Percentiles rank a stretch among this genome's conserved stretches.
phyloP scores from a whole-genome alignment of 1,284 basidiomycete species.

The Malassezia globosa region DNA sequence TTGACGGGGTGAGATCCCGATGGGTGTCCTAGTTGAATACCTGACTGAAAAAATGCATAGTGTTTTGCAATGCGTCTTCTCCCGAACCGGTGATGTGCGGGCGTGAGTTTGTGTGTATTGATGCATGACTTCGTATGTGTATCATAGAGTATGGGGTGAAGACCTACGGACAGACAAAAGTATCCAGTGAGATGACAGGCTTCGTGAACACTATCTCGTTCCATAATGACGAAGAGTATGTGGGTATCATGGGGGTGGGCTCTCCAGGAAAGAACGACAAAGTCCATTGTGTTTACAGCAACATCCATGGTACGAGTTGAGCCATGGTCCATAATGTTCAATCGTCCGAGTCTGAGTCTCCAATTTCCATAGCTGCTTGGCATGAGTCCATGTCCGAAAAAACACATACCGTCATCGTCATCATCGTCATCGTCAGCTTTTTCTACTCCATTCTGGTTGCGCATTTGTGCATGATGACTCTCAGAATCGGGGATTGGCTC shows the following conservation, averaged over 20 bases:
- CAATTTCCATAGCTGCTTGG: conserved; percentile 63
- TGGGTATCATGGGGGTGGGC: no score
- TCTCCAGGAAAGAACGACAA: no score
- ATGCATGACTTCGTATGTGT: neutral
- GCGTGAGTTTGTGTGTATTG: neutral
- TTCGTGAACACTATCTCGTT: no score
- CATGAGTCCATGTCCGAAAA: neutral
- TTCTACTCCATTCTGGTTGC: neutral
- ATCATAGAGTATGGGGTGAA: neutral
- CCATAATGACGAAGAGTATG: no score
- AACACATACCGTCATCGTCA: conserved; percentile 14
- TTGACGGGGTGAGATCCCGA: conserved; percentile 4
- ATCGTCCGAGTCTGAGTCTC: conserved; percentile 50
- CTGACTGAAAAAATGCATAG: conserved; percentile 19
- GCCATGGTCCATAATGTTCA: neutral
- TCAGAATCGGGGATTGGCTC: no score
- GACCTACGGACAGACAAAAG: no score
- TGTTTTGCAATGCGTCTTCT: conserved; percentile 7
- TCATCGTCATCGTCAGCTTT: conserved; percentile 54
- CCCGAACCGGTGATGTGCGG: no score
- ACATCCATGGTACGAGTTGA: no score
- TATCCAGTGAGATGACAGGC: no score
- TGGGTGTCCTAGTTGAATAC: conserved; percentile 13
- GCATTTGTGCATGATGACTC: conserved; percentile 18
- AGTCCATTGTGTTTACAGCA: no score